phyloP scores from a whole-genome alignment of 345 rosid genomes.

The Conringia planisiliqua region DNA sequence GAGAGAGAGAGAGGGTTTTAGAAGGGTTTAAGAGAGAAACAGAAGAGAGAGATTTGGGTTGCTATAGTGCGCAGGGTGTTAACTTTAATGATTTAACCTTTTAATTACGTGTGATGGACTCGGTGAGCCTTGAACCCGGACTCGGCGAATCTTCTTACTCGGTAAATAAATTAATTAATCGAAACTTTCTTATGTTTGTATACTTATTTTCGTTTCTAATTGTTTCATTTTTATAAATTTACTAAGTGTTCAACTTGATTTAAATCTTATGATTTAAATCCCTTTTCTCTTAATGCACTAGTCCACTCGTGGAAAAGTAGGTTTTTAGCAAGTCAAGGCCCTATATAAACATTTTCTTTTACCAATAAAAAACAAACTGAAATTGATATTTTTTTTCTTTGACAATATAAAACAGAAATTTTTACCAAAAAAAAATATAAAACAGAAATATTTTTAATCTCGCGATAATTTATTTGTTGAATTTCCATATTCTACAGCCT shows the following conservation, averaged over 20 bases:
- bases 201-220: background rate
- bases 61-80: slow-evolving; percentile 13
- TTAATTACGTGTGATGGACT: slow-evolving; percentile 7
- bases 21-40: slow-evolving; percentile 36
- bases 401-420: too few species aligned
- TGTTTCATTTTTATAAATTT: background rate
- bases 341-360: background rate
- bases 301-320: background rate
- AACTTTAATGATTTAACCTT: background rate
- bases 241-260: background rate
- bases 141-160: slow-evolving; percentile 19
- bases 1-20: slow-evolving; percentile 28
- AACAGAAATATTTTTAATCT: background rate
- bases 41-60: background rate
- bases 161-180: background rate
- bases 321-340: slow-evolving; percentile 9
- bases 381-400: too few species aligned
- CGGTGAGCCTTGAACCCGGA: slow-evolving; percentile 4
- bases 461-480: background rate
- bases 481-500: slow-evolving; percentile 15
- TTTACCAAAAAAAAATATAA: background rate
- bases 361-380: background rate
- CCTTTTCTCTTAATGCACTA: slow-evolving; percentile 5
- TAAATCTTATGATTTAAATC: background rate
- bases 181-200: too few species aligned